Evolutionary conservation across 2,329 filamentous ascomycete species (phyloP), one percentile per base, ranked within the genome.

Genomic region (Pezizomycotina sp.): DNA sequence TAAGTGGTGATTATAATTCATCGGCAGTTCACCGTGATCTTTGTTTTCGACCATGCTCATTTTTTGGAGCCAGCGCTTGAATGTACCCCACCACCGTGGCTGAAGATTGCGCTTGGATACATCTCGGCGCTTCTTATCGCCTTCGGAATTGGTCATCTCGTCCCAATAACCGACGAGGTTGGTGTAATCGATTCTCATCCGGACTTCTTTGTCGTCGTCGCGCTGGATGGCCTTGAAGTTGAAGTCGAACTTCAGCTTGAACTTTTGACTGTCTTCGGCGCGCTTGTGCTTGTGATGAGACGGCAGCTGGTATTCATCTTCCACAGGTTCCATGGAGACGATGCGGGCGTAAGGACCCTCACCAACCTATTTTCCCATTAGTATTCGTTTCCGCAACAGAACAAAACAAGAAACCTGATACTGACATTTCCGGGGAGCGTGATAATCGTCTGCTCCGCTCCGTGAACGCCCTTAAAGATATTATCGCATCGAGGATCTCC

Each of bases 221-320:
- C 55, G 50, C 1, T 51, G 55, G 6, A 60, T 51, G 1, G 50
- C 47, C 1, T 15, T 24, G 34, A 58, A 60, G 42, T 60, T 52
- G 37, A 61, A 62, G 46, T 62, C 56, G 29, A 61, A 61, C 0
- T 53, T 58, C 5, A 62, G 38, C 27, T 60, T 46, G 22, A 42
- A 47, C 9, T 33, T 36, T 13, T 39, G 38, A 14, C 31, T 16
- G n/a, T 37, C 43, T 3, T 32, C 13, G 5, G 31, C 20, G 19
- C 43, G 20, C 14, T 33, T 20, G 21, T 30, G 14, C 3, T 36
- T 24, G 23, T 45, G 42, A 14, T 45, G 31, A 3, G 21, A 12
- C 21, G 43, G 42, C 12, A 46, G 30, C 15, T 37, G 13, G 29
- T 25, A 41, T 14, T 36, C 26, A 7, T 21, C 39, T 37, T 45